These are phyloP conservation scores for Fusarium equiseti DNA, from an alignment of 2,329 filamentous ascomycete species.

Conservation along the genomic window DNA sequence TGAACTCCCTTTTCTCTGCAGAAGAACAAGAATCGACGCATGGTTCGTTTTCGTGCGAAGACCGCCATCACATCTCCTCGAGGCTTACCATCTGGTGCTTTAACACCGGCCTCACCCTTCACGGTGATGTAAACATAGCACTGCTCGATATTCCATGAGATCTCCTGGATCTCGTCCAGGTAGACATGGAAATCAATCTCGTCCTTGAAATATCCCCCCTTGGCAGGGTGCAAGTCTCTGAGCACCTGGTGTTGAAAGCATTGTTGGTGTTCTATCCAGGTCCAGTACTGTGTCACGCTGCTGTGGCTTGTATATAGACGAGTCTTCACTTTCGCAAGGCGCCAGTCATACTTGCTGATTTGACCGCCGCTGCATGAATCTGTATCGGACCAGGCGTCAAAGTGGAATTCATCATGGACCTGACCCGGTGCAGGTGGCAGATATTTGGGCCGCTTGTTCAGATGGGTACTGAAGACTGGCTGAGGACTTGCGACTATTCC, in stretches of 20 bases:
- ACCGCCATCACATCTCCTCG: slow-evolving; percentile 63
- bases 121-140: slow-evolving; percentile 59
- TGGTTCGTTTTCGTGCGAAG: slow-evolving; percentile 66
- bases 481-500: slow-evolving; percentile 5
- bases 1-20: slow-evolving; percentile 58
- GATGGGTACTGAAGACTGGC: slow-evolving; percentile 31
- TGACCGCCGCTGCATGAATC: slow-evolving; percentile 63
- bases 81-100: slow-evolving; percentile 50
- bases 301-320: slow-evolving; percentile 59
- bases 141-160: slow-evolving; percentile 58
- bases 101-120: slow-evolving; percentile 44
- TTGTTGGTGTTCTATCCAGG: slow-evolving; percentile 57
- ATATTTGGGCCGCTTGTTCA: slow-evolving; percentile 47
- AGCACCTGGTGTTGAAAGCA: slow-evolving; percentile 68
- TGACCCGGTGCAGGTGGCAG: slow-evolving; percentile 31
- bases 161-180: slow-evolving; percentile 60
- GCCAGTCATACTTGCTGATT: slow-evolving; percentile 63
- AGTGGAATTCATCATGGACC: slow-evolving; percentile 56
- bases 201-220: slow-evolving; percentile 64
- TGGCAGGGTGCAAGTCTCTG: slow-evolving; percentile 56
- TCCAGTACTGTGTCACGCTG: slow-evolving; percentile 67
- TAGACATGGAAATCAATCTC: slow-evolving; percentile 64
- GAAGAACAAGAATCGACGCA: slow-evolving; percentile 64
- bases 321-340: slow-evolving; percentile 65
- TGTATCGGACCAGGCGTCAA: slow-evolving; percentile 62